phyloP scores from a whole-genome alignment of 140 eudicot species.

The Artemisia princeps region DNA sequence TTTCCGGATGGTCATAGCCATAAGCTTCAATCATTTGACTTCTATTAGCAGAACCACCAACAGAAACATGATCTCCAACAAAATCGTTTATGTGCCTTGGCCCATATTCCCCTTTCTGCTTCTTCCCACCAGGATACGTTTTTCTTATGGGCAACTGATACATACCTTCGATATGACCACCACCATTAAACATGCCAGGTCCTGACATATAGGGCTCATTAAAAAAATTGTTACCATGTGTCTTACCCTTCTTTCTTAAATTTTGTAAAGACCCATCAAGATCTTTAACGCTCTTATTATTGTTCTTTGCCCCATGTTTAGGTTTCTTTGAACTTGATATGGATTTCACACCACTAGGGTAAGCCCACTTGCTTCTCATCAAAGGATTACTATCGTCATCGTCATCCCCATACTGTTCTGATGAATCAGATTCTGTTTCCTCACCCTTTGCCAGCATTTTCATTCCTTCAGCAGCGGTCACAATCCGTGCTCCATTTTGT shows the following conservation, averaged over 20 bases:
- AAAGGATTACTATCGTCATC: slow-evolving; percentile 66
- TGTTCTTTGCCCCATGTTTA: slow-evolving; percentile 37
- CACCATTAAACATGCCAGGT: slow-evolving; percentile 16
- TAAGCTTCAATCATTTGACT: slow-evolving; percentile 40
- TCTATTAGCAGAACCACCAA: slow-evolving; percentile 41
- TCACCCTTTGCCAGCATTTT: slow-evolving; percentile 46
- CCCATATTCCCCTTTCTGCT: slow-evolving; percentile 45
- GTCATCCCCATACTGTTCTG: slow-evolving; percentile 53
- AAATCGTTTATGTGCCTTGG: slow-evolving; percentile 37
- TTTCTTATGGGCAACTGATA: slow-evolving; percentile 34
- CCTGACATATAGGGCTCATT: slow-evolving; percentile 11
- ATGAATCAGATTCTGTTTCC: slow-evolving; percentile 90
- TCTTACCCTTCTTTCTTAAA: slow-evolving; percentile 43
- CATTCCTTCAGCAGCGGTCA: slow-evolving; percentile 37
- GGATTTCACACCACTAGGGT: slow-evolving; percentile 50
- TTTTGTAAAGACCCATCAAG: slow-evolving; percentile 41
- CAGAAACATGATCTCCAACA: slow-evolving; percentile 24
- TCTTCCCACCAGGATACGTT: slow-evolving; percentile 37
- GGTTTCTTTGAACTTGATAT: slow-evolving; percentile 36
- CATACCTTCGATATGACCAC: slow-evolving; percentile 29
- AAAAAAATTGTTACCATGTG: slow-evolving; percentile 34
- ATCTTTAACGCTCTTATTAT: slow-evolving; percentile 22
- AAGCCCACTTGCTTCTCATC: slow-evolving; percentile 90
- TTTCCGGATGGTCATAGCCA: slow-evolving; percentile 37
- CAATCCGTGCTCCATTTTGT: slow-evolving; percentile 50